A percentile compares a stretch with the other conserved stretches of the same genome.
Conservation (phyloP, 139 green algal genomes). For the Micractinium sp. region DNA sequence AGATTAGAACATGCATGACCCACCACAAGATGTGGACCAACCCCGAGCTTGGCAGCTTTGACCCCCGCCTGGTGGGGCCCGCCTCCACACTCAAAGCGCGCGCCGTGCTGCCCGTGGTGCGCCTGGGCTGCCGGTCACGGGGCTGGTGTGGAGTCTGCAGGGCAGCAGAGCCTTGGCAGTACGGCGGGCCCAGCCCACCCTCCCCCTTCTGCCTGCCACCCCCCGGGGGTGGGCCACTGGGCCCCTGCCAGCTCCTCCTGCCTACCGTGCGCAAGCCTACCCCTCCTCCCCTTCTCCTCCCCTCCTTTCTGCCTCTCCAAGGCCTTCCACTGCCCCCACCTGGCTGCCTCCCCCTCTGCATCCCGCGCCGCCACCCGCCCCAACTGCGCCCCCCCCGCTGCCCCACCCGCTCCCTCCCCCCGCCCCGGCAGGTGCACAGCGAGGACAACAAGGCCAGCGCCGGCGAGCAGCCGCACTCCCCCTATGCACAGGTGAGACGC, state of each 20-base stretch:
- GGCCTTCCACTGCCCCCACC: too few species aligned
- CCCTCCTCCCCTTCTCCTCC: neutral
- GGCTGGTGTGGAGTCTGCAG: too few species aligned
- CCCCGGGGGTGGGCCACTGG: too few species aligned
- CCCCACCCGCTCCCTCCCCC: too few species aligned
- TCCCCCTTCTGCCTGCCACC: neutral
- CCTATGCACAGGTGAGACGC: neutral
- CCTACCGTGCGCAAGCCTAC: neutral
- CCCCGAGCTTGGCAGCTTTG: neutral
- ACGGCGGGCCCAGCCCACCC: too few species aligned
- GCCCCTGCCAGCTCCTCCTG: neutral
- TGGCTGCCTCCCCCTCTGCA: too few species aligned
- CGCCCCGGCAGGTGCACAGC: neutral
- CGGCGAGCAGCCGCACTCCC: neutral
- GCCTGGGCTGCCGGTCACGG: too few species aligned
- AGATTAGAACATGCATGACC: neutral
- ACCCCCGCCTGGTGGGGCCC: neutral
- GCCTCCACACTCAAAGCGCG: neutral
- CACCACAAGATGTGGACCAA: neutral
- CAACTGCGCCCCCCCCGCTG: too few species aligned
- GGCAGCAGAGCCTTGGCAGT: too few species aligned
- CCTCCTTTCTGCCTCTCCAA: too few species aligned
- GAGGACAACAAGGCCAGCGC: neutral
- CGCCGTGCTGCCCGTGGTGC: neutral
- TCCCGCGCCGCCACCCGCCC: too few species aligned